phyloP scores from a whole-genome alignment of 768 basidiomycete species.

The Dendrothele bispora region DNA sequence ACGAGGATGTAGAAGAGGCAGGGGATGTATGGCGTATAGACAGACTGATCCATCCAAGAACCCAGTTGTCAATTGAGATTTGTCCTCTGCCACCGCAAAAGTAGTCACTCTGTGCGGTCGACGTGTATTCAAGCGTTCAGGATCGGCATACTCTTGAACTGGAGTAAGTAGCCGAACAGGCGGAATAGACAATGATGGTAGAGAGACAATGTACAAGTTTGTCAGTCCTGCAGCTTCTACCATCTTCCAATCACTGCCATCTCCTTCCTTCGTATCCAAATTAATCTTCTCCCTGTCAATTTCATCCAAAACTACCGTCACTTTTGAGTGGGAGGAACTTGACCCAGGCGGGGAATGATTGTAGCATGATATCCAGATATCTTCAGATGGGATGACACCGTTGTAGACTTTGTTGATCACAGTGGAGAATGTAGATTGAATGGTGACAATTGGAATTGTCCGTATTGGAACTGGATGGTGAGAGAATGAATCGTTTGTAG shows the following conservation, averaged over 20 bases:
- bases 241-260: conserved; percentile 35
- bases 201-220: conserved; percentile 45
- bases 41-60: conserved; percentile 60
- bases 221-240: conserved; percentile 28
- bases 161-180: conserved; percentile 51
- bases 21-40: conserved; percentile 40
- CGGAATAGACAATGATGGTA: conserved; percentile 45
- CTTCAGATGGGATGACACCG: conserved; percentile 55
- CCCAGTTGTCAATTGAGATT: conserved; percentile 57
- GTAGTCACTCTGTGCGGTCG: conserved; percentile 60
- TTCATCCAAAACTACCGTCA: conserved; percentile 54
- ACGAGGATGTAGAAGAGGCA: conserved; percentile 7
- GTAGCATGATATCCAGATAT: conserved; percentile 78
- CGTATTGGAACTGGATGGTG: background rate
- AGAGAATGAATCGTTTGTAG: no score
- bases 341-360: conserved; percentile 28
- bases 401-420: conserved; percentile 65
- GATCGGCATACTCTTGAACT: conserved; percentile 48
- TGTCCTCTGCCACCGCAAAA: conserved; percentile 62
- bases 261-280: conserved; percentile 46
- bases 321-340: conserved; percentile 64
- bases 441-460: conserved; percentile 1
- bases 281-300: conserved; percentile 48
- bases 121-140: conserved; percentile 41
- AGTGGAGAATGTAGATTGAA: conserved; percentile 2